Conservation (phyloP, 2,329 filamentous ascomycete species). For the Clonostachys rhizophaga region DNA sequence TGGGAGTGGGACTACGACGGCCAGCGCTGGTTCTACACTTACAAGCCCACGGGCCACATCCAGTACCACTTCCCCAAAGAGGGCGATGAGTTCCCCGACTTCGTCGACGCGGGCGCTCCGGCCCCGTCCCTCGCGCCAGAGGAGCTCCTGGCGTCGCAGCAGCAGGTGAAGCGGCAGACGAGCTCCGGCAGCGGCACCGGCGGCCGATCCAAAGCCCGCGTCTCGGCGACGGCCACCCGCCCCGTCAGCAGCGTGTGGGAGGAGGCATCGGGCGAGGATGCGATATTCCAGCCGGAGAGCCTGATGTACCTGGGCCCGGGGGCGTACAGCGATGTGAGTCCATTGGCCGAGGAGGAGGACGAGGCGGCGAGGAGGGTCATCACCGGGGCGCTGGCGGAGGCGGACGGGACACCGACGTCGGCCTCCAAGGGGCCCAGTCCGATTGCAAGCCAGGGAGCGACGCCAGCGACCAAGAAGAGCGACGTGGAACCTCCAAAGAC, state of each 20-base stretch:
- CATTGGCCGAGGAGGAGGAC: slow-evolving; percentile 32
- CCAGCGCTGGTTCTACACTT: slow-evolving; percentile 52
- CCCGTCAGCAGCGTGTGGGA: slow-evolving; percentile 18
- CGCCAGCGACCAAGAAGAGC: slow-evolving; percentile 8
- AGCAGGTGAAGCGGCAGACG: slow-evolving; percentile 25
- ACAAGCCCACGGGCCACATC: slow-evolving; percentile 45
- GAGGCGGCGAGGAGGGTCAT: slow-evolving; percentile 8
- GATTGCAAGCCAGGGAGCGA: slow-evolving; percentile 17
- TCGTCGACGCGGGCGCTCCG: slow-evolving; percentile 29
- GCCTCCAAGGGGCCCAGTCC: slow-evolving; percentile 17
- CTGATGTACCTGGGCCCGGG: slow-evolving; percentile 49
- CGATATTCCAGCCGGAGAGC: slow-evolving; percentile 44
- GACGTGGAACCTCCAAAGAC: background rate
- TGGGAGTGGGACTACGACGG: slow-evolving; percentile 58
- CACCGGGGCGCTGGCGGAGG: background rate
- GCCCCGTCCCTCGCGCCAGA: slow-evolving; percentile 41
- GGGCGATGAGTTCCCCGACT: slow-evolving; percentile 55
- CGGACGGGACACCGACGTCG: background rate
- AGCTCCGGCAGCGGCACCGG: background rate
- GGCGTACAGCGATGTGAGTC: slow-evolving; percentile 37
- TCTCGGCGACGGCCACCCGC: background rate
- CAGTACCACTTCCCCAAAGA: slow-evolving; percentile 53
- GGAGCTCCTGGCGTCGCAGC: slow-evolving; percentile 46
- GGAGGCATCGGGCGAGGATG: slow-evolving; percentile 17
- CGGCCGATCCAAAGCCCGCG: background rate